phyloP scores from a whole-genome alignment of 345 rosid species.

The Lepidium aucheri region DNA sequence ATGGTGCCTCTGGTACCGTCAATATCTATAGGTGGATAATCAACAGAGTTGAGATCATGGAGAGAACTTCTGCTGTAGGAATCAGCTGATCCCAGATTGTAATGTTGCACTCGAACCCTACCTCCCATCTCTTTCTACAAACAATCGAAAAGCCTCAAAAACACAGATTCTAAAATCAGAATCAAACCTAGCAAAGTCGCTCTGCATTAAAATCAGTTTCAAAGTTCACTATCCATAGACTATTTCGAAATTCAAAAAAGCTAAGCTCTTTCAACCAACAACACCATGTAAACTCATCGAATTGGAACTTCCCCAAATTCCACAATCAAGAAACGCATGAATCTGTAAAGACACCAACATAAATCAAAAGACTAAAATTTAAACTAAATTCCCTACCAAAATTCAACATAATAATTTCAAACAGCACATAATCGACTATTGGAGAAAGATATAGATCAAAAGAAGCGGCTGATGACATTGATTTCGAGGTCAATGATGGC shows the following conservation, averaged over 20 bases:
- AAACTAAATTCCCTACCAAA: neutral
- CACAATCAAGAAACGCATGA: constrained; percentile 17
- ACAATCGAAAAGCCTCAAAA: no score
- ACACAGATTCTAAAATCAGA: no score
- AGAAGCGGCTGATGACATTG: constrained; percentile 1
- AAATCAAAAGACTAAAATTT: neutral
- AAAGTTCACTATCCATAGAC: constrained; percentile 1
- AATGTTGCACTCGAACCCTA: no score
- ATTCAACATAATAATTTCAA: neutral
- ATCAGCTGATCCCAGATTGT: no score
- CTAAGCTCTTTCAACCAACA: neutral
- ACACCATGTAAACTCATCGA: neutral
- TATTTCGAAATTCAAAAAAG: neutral
- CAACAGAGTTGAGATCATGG: no score
- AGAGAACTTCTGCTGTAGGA: no score
- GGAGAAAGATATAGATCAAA: constrained; percentile 3
- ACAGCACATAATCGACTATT: neutral
- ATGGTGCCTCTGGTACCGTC: no score
- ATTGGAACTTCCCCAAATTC: neutral
- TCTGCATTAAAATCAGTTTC: neutral
- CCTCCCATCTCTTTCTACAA: no score
- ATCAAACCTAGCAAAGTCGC: neutral
- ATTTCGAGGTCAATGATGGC: constrained; percentile 9
- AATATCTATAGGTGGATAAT: no score
- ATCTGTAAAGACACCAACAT: constrained; percentile 5